These are phyloP conservation scores for Fragilariopsis cylindrus DNA, from an alignment of 108 stramenopile species.

Conservation along the genomic window DNA sequence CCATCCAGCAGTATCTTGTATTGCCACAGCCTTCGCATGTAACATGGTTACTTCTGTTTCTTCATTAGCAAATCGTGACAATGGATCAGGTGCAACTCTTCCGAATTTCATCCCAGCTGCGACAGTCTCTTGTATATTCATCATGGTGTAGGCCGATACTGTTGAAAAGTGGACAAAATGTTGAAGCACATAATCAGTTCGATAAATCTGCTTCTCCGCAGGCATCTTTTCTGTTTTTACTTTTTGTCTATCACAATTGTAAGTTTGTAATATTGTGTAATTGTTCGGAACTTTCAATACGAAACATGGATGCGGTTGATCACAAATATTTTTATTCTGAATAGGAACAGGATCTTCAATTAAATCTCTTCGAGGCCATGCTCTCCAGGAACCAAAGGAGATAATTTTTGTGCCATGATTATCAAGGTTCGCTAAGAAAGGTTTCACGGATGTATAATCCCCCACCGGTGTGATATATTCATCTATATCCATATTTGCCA, in stretches of 20 bases:
- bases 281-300: conserved; percentile 23
- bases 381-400: conserved; percentile 47
- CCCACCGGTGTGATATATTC: conserved; percentile 77
- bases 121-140: conserved; percentile 38
- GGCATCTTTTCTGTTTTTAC: conserved; percentile 69
- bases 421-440: conserved; percentile 30
- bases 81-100: conserved; percentile 29
- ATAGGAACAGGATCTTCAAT: conserved; percentile 23
- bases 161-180: conserved; percentile 89
- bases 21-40: conserved; percentile 65
- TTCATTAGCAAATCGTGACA: conserved; percentile 57
- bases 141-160: conserved; percentile 45
- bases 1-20: conserved; percentile 48
- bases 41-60: conserved; percentile 76
- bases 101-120: conserved; percentile 23
- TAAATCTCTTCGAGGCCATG: conserved; percentile 42
- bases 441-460: conserved; percentile 26
- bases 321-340: conserved; percentile 22
- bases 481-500: conserved; percentile 77
- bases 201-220: conserved; percentile 82
- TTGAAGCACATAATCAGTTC: conserved; percentile 68
- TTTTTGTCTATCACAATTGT: conserved; percentile 76
- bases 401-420: conserved; percentile 37
- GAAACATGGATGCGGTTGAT: conserved; percentile 29
- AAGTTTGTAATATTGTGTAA: conserved; percentile 60